Evolutionary conservation across 345 rosid species (phyloP).

Genomic region (Nephelium lappaceum): DNA sequence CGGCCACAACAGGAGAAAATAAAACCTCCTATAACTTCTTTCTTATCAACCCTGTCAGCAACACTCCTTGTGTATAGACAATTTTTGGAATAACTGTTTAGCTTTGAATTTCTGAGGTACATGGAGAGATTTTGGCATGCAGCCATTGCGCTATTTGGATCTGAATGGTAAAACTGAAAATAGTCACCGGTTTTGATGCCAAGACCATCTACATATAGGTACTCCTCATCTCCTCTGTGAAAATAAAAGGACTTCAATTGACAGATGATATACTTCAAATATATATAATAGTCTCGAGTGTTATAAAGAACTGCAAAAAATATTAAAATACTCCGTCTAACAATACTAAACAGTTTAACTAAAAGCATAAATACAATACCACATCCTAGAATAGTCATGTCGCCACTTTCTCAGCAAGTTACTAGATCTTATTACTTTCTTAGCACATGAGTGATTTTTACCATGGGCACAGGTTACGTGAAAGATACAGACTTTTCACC

Average conservation of each 20-base stretch:
- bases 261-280: not conserved
- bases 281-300: not conserved
- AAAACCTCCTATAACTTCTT: constrained; percentile 70
- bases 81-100: constrained; percentile 27
- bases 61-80: not conserved
- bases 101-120: constrained; percentile 46
- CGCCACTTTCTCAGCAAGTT: not conserved
- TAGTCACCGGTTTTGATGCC: constrained; percentile 69
- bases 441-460: too few relatives aligned
- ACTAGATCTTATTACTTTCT: too few relatives aligned
- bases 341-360: not conserved
- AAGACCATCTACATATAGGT: constrained; percentile 53
- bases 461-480: too few relatives aligned
- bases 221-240: constrained; percentile 65
- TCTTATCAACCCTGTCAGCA: constrained; percentile 13
- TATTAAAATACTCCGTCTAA: not conserved
- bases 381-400: not conserved
- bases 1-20: constrained; percentile 61
- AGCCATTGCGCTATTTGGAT: constrained; percentile 41
- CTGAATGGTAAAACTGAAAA: constrained; percentile 63
- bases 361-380: not conserved
- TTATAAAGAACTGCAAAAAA: not conserved
- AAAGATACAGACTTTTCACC: too few relatives aligned
- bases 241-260: constrained; percentile 11
- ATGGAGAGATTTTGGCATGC: constrained; percentile 40